A percentile compares a stretch with the other conserved stretches of the same genome.
phyloP scores from a whole-genome alignment of 352 stramenopile genomes.

The Elongisporangium senticosum region DNA sequence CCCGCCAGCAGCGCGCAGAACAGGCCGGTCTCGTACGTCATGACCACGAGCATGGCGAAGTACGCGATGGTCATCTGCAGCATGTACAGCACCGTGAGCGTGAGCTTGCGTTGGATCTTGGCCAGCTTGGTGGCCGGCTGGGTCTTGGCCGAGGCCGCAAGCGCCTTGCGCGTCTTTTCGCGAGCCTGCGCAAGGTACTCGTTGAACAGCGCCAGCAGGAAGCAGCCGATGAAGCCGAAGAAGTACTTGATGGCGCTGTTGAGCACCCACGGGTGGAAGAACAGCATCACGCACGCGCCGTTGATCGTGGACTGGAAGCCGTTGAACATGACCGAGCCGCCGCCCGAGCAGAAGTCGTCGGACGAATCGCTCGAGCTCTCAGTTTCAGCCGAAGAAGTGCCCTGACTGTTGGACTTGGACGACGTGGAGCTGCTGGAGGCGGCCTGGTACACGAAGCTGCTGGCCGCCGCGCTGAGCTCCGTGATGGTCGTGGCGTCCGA shows the following conservation, averaged over 20 bases:
- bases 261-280: conserved; percentile 79
- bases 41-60: conserved; percentile 78
- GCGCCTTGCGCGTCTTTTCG: conserved; percentile 38
- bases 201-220: conserved; percentile 58
- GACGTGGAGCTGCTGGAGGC: conserved; percentile 17
- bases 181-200: conserved; percentile 57
- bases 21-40: conserved; percentile 75
- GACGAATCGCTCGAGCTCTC: conserved; percentile 10
- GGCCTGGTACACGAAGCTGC: conserved; percentile 22
- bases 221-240: conserved; percentile 61
- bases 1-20: conserved; percentile 68
- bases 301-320: conserved; percentile 73
- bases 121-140: conserved; percentile 37
- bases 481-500: conserved; percentile 56
- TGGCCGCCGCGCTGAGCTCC: conserved; percentile 39
- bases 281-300: conserved; percentile 63
- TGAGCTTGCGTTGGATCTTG: conserved; percentile 59
- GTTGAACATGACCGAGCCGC: conserved; percentile 79
- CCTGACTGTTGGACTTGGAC: conserved; percentile 14
- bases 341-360: conserved; percentile 47
- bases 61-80: conserved; percentile 79
- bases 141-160: conserved; percentile 31
- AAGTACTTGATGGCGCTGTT: conserved; percentile 68
- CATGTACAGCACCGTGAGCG: conserved; percentile 68
- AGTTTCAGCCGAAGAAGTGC: conserved; percentile 12